Evolutionary conservation across 139 green algal genomes (phyloP).

Genomic region (Chlorella ohadii): DNA sequence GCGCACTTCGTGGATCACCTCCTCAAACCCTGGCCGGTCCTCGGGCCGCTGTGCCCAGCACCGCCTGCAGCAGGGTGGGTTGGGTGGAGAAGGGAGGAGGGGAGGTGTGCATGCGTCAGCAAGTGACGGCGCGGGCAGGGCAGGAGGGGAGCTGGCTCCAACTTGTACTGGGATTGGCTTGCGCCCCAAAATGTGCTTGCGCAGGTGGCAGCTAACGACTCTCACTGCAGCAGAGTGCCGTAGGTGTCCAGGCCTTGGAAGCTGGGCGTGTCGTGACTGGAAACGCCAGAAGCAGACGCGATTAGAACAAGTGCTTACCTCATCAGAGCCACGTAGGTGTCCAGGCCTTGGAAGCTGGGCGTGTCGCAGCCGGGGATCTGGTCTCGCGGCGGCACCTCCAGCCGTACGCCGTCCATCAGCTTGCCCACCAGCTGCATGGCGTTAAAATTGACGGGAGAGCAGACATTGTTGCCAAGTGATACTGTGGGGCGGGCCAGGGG

Average conservation of each 20-base stretch:
- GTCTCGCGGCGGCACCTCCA: not conserved
- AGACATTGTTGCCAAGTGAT: too few species aligned
- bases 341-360: not conserved
- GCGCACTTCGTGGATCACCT: constrained; percentile 44
- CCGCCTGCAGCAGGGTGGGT: not conserved
- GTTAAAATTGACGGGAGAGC: not conserved
- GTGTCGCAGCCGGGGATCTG: constrained; percentile 14
- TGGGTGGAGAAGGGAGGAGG: too few species aligned
- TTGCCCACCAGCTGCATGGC: constrained; percentile 7
- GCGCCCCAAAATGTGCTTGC: too few species aligned
- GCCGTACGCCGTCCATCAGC: constrained; percentile 14
- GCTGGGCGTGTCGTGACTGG: not conserved
- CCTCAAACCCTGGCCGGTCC: constrained; percentile 67
- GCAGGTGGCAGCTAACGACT: too few species aligned
- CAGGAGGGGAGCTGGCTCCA: too few species aligned
- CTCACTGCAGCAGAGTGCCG: constrained; percentile 65
- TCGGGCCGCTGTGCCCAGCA: constrained; percentile 23
- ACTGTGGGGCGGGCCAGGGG: too few species aligned
- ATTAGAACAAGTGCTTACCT: too few species aligned
- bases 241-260: constrained; percentile 42
- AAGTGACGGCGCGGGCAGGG: too few species aligned
- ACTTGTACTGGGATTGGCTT: too few species aligned
- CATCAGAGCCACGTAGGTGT: constrained; percentile 68
- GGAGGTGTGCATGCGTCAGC: too few species aligned
- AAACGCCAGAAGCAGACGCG: too few species aligned